These are phyloP conservation scores for Sporothrix mexicana DNA, from an alignment of 2,329 filamentous ascomycete genomes.

Conservation along the genomic window DNA sequence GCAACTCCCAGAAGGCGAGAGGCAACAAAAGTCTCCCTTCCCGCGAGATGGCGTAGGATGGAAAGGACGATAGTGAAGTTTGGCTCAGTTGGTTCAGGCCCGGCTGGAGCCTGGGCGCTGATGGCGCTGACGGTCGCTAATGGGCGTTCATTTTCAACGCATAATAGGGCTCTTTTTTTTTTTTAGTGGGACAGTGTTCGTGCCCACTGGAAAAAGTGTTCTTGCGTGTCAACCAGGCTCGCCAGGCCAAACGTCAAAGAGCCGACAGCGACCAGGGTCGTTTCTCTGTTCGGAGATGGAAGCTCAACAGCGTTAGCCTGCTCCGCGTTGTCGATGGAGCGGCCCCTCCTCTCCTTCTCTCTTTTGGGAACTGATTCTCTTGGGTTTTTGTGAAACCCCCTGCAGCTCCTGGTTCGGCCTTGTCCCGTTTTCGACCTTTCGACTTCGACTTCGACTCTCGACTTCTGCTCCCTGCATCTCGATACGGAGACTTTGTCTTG, in stretches of 20 bases:
- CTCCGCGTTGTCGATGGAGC: slow-evolving; percentile 13
- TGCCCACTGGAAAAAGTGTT: too few species aligned
- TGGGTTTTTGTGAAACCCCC: background rate
- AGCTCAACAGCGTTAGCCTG: slow-evolving; percentile 31
- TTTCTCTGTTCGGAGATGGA: slow-evolving; percentile 27
- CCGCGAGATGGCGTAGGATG: background rate
- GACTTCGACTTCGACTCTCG: too few species aligned
- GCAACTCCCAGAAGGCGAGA: background rate
- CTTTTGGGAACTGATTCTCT: background rate
- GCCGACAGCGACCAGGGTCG: too few species aligned
- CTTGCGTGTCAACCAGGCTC: too few species aligned
- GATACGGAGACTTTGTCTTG: background rate
- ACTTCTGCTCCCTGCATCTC: too few species aligned
- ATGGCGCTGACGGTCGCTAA: too few species aligned
- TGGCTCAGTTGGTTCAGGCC: background rate
- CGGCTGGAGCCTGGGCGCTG: background rate
- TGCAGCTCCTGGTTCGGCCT: too few species aligned
- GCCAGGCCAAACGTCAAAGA: too few species aligned
- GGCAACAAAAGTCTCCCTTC: background rate
- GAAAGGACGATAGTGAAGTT: background rate
- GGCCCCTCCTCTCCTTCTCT: background rate
- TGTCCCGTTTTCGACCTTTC: too few species aligned
- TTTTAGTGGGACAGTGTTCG: background rate
- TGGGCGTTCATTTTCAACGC: slow-evolving; percentile 1
- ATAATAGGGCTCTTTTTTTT: background rate